phyloP scores from a whole-genome alignment of 106 monocot species.

The Amphibolis antarctica region DNA sequence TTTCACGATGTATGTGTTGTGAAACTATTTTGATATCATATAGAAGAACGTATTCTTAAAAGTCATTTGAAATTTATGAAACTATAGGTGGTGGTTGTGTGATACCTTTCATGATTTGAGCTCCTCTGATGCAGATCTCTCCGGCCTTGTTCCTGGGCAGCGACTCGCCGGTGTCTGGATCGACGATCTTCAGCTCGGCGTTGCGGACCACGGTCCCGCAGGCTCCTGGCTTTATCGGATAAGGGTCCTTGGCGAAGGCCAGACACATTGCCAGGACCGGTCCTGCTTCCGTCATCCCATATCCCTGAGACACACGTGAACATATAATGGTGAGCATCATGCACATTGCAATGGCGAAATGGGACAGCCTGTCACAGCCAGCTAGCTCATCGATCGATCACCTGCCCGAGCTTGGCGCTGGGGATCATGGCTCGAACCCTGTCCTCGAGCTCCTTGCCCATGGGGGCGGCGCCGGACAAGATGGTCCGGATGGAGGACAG shows the following conservation, averaged over 20 bases:
- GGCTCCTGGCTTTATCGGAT: constrained; percentile 42
- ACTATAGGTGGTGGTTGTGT: not conserved
- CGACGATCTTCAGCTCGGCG: constrained; percentile 61
- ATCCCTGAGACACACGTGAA: constrained; percentile 23
- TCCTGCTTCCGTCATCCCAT: constrained; percentile 78
- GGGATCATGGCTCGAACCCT: constrained; percentile 44
- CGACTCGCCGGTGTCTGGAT: constrained; percentile 40
- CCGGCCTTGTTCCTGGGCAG: constrained; percentile 45
- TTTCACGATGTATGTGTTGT: too few species aligned
- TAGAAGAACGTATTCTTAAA: too few species aligned
- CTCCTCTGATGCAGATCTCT: constrained; percentile 67
- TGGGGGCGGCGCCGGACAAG: constrained; percentile 78
- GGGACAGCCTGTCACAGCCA: too few species aligned
- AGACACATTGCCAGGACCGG: constrained; percentile 58
- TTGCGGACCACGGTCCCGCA: constrained; percentile 71
- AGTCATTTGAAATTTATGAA: too few species aligned
- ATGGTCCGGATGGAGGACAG: constrained; percentile 46
- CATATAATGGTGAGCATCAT: too few species aligned
- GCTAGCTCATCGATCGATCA: constrained; percentile 6
- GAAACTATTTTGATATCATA: too few species aligned
- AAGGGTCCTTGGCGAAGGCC: constrained; percentile 66
- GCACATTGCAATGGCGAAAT: too few species aligned
- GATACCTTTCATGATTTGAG: constrained; percentile 78
- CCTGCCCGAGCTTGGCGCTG: constrained; percentile 60
- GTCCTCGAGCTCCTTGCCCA: constrained; percentile 75